Base-by-base conservation (phyloP, 208 protist genomes). In the Novymonas esmeraldas region DNA sequence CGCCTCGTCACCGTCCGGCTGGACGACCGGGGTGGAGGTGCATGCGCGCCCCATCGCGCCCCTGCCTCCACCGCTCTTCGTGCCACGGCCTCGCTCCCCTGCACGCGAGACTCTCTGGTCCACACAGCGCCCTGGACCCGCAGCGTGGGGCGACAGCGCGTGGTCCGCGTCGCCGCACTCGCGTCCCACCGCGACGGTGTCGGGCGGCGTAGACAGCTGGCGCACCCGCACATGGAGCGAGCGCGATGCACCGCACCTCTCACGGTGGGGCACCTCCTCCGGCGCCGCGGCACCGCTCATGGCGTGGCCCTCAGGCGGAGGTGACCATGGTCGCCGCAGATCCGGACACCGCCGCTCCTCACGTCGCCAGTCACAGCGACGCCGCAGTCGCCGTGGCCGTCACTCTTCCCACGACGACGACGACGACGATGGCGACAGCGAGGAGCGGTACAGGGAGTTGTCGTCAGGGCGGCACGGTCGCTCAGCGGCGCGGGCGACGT, bases 61-160 rank as follows among this genome's bases (percentile, higher is more conserved):
- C 51, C 28, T 77, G 26, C 41, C 59, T 24, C 52, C 50, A 28
- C 64, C 71, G 5, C 58, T 77, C 14, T 77, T 57, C 64, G 45
- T 71, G 18, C 64, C 52, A 18, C 24, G 51, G 22, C 16, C 50
- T 46, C 72, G 55, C 44, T 68, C 70, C 9, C 2, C 39, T 36
- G 29, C 44, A n/a, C 68, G 33, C 2, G 48, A 50, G 33, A 56
- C 51, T 28, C 54, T 55, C 36, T 44, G n/a, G 31, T 26, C 41
- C 29, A 22, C 26, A 24, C 34, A 18, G 26, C 0, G 2, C 34
- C 10, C 57, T 34, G 45, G 20, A 31, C 26, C 9, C 9, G 42
- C 22, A 6, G 36, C 16, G 13, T 54, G 22, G 59, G 31, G 18
- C 7, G 45, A 6, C 45, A 50, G 16, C n/a, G 10, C 36, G 6